phyloP scores from a whole-genome alignment of 768 basidiomycete genomes.

The Cystofilobasidium capitatum region DNA sequence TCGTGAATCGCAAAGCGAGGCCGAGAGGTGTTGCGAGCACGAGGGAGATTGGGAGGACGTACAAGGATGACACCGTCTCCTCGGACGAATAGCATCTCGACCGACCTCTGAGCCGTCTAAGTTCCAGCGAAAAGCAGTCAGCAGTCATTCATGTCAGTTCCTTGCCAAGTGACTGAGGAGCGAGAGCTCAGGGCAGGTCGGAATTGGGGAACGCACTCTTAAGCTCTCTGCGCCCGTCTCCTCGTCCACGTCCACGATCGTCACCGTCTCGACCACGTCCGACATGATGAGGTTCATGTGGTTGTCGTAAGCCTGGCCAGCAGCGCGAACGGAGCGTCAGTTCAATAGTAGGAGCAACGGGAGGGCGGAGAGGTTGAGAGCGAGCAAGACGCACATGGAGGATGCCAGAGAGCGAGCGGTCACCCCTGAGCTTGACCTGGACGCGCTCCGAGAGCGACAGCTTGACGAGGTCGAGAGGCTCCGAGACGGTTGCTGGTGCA shows the following conservation, averaged over 20 bases:
- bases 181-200: neutral
- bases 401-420: slow-evolving; percentile 80
- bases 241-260: slow-evolving; percentile 82
- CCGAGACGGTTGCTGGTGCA: slow-evolving; percentile 39
- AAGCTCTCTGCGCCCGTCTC: slow-evolving; percentile 50
- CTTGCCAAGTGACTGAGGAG: neutral
- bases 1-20: neutral
- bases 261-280: slow-evolving; percentile 94
- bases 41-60: slow-evolving; percentile 16
- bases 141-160: slow-evolving; percentile 2
- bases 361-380: slow-evolving; percentile 14
- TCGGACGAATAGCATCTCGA: slow-evolving; percentile 96
- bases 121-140: neutral
- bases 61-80: slow-evolving; percentile 96
- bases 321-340: neutral
- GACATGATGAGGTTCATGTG: slow-evolving; percentile 99
- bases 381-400: slow-evolving; percentile 59
- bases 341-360: neutral
- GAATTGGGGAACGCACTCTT: slow-evolving; percentile 42
- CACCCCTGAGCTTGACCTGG: slow-evolving; percentile 92
- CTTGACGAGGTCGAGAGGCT: slow-evolving; percentile 94
- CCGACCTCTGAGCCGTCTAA: slow-evolving; percentile 81
- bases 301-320: slow-evolving; percentile 86
- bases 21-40: neutral
- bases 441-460: slow-evolving; percentile 95